Base-by-base conservation (phyloP, 208 protist genomes). In the Wallacemonas rigidus region DNA sequence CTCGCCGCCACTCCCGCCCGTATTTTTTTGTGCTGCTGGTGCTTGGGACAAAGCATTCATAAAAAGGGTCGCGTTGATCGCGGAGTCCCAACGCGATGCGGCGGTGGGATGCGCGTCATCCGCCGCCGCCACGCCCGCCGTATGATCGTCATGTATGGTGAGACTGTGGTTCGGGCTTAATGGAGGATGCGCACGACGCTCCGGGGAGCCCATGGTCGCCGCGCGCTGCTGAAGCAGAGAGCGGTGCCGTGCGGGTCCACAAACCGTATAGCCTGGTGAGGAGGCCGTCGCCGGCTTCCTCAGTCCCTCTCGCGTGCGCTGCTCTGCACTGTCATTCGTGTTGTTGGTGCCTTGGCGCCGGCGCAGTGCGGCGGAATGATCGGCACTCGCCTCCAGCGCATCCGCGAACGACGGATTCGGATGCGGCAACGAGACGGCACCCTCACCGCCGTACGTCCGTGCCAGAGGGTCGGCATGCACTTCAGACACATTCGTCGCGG, bases 211-310 rank as follows among this genome's bases (percentile, higher is more conserved):
- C 2, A 17, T 17, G 4, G 61, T 36, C 2, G 69, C 56, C 11
- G 38, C 35, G n/a, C 57, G 53, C 51, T 80, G 79, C 55, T 68
- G 69, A 2, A 81, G 67, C 12, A 76, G 72, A 7, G 68, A 78
- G 15, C 72, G 75, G 4, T 71, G 72, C 11, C 56, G 67, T 1
- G 80, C 80, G 2, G 80, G 72, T 11, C 80, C 80, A 43, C 74
- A 75, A 2, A 85, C 67, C 5, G 39, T 62, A 44, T 54, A 75
- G 26, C 47, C 17, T 4, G 43, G 67, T 61, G 43, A 63, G 6
- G 57, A 7, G 6, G 63, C 11, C 6, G 67, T 12, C 67, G 38
- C 7, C 47, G 67, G 6, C 35, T 14, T 6, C 53, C 5, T 26
- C 43, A 15, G 3, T 60, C 35, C 36, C 36, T 40, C 3, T 3